Percentiles rank a stretch among this genome's conserved stretches.
Conservation (phyloP, 352 stramenopile species). For the Pythium sp. region DNA sequence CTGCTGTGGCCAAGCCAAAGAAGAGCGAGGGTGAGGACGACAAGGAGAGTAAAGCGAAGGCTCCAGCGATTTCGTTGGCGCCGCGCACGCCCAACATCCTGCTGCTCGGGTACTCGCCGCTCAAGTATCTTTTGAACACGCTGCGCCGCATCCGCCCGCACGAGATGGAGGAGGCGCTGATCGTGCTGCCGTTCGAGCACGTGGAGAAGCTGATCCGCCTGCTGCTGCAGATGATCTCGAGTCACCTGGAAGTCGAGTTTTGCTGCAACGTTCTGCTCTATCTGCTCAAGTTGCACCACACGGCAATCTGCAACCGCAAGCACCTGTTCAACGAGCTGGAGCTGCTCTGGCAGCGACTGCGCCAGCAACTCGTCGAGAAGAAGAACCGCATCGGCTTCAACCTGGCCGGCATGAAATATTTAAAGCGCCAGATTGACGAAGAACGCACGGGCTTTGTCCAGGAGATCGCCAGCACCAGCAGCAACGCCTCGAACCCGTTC, state of each 20-base stretch:
- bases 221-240: constrained; percentile 88
- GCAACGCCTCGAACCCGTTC: neutral
- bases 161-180: constrained; percentile 97
- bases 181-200: constrained; percentile 97
- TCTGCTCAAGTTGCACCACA: constrained; percentile 76
- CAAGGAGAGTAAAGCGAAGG: constrained; percentile 26
- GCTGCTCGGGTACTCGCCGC: constrained; percentile 93
- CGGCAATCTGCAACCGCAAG: constrained; percentile 67
- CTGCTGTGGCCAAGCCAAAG: too few relatives aligned
- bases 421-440: constrained; percentile 83
- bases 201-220: constrained; percentile 93
- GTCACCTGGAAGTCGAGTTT: constrained; percentile 91
- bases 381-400: constrained; percentile 90
- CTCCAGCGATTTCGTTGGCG: constrained; percentile 35
- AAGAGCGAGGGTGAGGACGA: constrained; percentile 13
- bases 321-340: constrained; percentile 75
- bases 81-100: constrained; percentile 88
- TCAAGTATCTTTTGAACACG: constrained; percentile 93
- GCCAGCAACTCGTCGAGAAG: constrained; percentile 63
- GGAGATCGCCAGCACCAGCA: constrained; percentile 41
- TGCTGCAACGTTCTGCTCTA: constrained; percentile 82
- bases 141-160: constrained; percentile 90
- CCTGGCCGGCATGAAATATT: constrained; percentile 83
- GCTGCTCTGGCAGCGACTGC: constrained; percentile 74
- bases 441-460: constrained; percentile 76